Base-by-base conservation (phyloP, 805 yeast species). In the Metschnikowia cubensis region DNA sequence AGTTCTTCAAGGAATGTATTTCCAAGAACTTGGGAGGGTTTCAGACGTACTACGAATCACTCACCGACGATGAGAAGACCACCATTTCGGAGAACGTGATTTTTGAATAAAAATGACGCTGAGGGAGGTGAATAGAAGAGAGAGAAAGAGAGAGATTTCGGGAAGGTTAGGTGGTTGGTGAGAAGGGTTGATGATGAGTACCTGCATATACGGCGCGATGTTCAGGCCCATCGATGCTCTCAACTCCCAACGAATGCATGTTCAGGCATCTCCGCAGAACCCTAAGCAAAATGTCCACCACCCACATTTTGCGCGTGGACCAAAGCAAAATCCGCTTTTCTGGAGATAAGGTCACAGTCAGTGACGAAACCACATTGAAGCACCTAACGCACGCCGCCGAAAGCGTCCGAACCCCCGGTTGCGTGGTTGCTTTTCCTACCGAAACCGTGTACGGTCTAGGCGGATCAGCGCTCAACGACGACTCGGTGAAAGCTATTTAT, bases 361-460 rank as follows among this genome's bases (percentile, higher is more conserved):
- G 74, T 1, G 89, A 85, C 59, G 59, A 71, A n/a, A 64, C 64
- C 25, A 84, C 95, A 0, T 67, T 71, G 50, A 50, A 58, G 10
- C 80, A 80, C 51, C 67, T 90, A 1, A 46, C 66, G 10, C 67
- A 67, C 17, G 97, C 97, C 5, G 59, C 60, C 7, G 31, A 38
- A 6, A 51, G 47, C 20, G 52, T 58, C 22, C 42, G 36, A 33
- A 21, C 36, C 25, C 39, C 54, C 11, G 61, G 61, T 2, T 43
- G 49, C 2, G 89, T 85, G 0, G 90, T 94, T 13, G 98, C 92
- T 0, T 91, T 94, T 60, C 99, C 99, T 1, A 89, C 99, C 0
- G 99, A 94, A 63, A 94, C 99, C 0, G 99, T 94, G 0, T 94
- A 94, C 65, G 99, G 99, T 0, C 75, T 94, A 0, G 99, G 96